Base-by-base conservation (phyloP, 257 asterid genomes). In the Coffea canephora region DNA sequence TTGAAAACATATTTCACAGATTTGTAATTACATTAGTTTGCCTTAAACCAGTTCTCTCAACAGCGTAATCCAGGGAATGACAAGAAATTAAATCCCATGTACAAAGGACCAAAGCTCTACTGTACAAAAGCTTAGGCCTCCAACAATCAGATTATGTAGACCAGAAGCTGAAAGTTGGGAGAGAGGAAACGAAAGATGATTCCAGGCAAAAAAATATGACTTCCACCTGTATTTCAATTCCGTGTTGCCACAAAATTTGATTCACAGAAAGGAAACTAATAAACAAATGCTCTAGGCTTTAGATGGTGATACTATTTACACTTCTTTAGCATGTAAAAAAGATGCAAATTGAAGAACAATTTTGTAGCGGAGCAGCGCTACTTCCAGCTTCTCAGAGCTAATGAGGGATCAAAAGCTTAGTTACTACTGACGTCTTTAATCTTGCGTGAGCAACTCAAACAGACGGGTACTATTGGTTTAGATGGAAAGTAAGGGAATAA, bases 381-480 rank as follows among this genome's bases (percentile, higher is more conserved):
- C 74, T 78, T 75, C 71, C 80, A 68, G 79, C 77, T 76, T 62
- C 69, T 72, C 70, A 74, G 78, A 69, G 78, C 84, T 68, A 79
- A 71, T 41, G 75, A 72, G 68, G 75, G 74, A 73, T 81, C 72
- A 85, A 82, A 39, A 79, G 69, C 73, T 67, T 65, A 50, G 73
- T 68, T 59, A 70, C 52, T 68, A 50, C 66, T 39, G 1, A 71
- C 69, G 80, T 76, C 73, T 80, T 81, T 76, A 57, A 78, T 73
- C 75, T 62, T 71, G 1, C 43, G 75, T 52, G 68, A 64, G 46
- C 74, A 59, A 31, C 54, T 90, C 83, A 93, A 80, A 94, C 97
- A 16, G 97, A 92, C 7, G 97, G 98, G 93, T 92, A 94, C 71
- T 92, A 94, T 64, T 92, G 91, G 97, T 94, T 91, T 84, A 94